phyloP scores from a whole-genome alignment of 108 stramenopile species.

The Skeletonema grethae region DNA sequence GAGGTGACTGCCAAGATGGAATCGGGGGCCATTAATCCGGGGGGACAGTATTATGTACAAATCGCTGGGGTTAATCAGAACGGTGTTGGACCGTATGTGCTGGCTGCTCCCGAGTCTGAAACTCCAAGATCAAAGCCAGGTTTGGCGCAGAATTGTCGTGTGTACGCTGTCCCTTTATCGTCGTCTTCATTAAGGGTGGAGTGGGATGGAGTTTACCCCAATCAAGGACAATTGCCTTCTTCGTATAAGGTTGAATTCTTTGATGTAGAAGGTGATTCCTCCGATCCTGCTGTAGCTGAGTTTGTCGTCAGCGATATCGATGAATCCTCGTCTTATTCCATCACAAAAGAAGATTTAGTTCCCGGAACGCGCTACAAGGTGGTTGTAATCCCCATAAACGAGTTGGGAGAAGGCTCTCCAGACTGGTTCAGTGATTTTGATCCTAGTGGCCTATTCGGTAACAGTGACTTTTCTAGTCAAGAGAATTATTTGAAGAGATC shows the following conservation, averaged over 20 bases:
- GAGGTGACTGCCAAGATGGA: conserved; percentile 46
- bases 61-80: conserved; percentile 62
- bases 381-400: conserved; percentile 35
- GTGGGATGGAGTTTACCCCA: conserved; percentile 49
- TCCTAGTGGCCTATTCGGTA: conserved; percentile 28
- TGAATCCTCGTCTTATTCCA: conserved; percentile 36
- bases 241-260: conserved; percentile 45
- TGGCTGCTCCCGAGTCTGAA: conserved; percentile 19
- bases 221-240: conserved; percentile 42
- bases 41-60: conserved; percentile 68
- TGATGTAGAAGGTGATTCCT: conserved; percentile 17
- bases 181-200: conserved; percentile 47
- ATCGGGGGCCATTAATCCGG: conserved; percentile 53
- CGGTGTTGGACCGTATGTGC: conserved; percentile 46
- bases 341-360: conserved; percentile 25
- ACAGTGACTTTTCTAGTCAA: conserved; percentile 10
- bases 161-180: conserved; percentile 44
- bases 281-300: conserved; percentile 7
- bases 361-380: conserved; percentile 42
- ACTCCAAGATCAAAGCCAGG: conserved; percentile 49
- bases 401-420: conserved; percentile 43
- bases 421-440: conserved; percentile 39
- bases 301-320: conserved; percentile 27
- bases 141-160: conserved; percentile 42
- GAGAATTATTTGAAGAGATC: conserved; percentile 36